Evolutionary conservation across 2,329 filamentous ascomycete species (phyloP).

Genomic region (Alternaria consortialis): DNA sequence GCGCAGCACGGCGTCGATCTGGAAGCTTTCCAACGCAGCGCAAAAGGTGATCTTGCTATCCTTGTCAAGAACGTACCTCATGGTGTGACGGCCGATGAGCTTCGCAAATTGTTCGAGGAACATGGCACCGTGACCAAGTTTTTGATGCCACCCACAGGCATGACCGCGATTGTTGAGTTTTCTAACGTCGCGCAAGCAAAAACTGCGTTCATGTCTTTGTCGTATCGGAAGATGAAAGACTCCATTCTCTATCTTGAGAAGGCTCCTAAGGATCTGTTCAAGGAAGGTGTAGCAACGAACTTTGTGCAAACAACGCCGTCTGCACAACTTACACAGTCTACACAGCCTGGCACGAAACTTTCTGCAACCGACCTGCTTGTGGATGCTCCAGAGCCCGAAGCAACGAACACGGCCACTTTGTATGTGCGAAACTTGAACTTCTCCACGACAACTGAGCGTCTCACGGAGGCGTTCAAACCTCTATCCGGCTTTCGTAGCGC

Average conservation of each 20-base stretch:
- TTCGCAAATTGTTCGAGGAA: constrained; percentile 83
- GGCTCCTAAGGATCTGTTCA: constrained; percentile 84
- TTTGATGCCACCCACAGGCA: constrained; percentile 90
- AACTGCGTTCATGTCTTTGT: constrained; percentile 82
- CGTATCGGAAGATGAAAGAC: constrained; percentile 90
- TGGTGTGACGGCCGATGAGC: constrained; percentile 79
- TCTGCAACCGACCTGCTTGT: constrained; percentile 75
- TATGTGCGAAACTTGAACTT: constrained; percentile 97
- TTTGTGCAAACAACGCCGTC: constrained; percentile 44
- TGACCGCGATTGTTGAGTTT: constrained; percentile 93
- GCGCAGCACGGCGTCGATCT: constrained; percentile 86
- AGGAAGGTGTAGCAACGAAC: constrained; percentile 42
- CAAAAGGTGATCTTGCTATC: constrained; percentile 86
- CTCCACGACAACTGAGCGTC: constrained; percentile 77
- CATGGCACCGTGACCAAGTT: constrained; percentile 83
- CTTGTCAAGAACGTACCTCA: constrained; percentile 95
- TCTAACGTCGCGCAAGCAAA: constrained; percentile 80
- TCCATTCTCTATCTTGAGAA: constrained; percentile 94
- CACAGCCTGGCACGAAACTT: constrained; percentile 59
- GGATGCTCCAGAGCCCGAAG: constrained; percentile 62
- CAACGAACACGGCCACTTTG: constrained; percentile 76
- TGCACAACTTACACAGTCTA: constrained; percentile 17
- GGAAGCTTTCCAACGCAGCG: constrained; percentile 85
- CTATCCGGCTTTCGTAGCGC: constrained; percentile 90
- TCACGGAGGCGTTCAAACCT: constrained; percentile 80